Base-by-base conservation (phyloP, 1,284 basidiomycete species). In the Gymnopus androsaceus region DNA sequence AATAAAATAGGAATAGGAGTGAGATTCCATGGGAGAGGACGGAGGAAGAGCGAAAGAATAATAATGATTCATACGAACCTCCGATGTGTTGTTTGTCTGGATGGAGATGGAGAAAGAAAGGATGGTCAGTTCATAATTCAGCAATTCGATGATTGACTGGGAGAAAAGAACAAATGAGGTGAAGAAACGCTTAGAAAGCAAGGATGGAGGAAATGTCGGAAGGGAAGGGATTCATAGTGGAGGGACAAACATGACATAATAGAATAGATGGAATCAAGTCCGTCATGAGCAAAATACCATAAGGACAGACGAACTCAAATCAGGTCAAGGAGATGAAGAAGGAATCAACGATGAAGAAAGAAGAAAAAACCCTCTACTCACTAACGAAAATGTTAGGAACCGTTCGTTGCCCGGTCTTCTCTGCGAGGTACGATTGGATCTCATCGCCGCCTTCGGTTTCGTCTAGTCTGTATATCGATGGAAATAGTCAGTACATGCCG, bases 321-420 rank as follows among this genome's bases (percentile, higher is more conserved):
- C n/a, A n/a, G n/a, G n/a, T n/a, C n/a, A n/a, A n/a, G n/a, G n/a
- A n/a, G n/a, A n/a, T n/a, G n/a, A n/a, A n/a, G n/a, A n/a, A n/a
- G n/a, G n/a, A n/a, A n/a, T n/a, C n/a, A n/a, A n/a, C n/a, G n/a
- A n/a, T n/a, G n/a, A n/a, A n/a, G n/a, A n/a, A n/a, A n/a, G n/a
- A n/a, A n/a, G n/a, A n/a, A n/a, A n/a, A n/a, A n/a, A n/a, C n/a
- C n/a, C n/a, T n/a, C 11, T 44, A 71, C 80, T 59, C 58, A 81
- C 79, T 76, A 57, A 83, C 78, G 71, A 81, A 83, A 61, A 83
- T 74, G 66, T 79, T 82, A 47, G 81, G 81, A 2, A 83, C 80
- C 21, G 76, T 76, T 12, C 72, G 62, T 68, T 82, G 81, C 14
- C 72, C 72, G 1, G 81, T 81, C 73, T 78, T 76, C 56, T 73